Evolutionary conservation across 1,284 basidiomycete species (phyloP).

Genomic region (Malassezia slooffiae): DNA sequence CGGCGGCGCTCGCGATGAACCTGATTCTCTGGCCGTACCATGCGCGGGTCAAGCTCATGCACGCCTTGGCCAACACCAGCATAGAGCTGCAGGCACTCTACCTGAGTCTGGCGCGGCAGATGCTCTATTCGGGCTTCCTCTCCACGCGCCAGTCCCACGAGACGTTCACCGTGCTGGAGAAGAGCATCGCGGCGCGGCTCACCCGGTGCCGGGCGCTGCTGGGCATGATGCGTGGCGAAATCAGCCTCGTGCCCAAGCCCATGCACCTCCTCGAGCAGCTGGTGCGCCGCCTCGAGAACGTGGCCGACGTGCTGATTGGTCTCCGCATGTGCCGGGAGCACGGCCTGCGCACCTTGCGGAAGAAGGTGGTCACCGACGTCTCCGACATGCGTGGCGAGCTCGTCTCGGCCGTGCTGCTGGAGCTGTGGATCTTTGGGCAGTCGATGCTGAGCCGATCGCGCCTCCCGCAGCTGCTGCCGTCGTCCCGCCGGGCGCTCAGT

Average conservation of each 20-base stretch:
- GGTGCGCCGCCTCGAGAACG: constrained; percentile 46
- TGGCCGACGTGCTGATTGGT: constrained; percentile 48
- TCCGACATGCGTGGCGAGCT: constrained; percentile 49
- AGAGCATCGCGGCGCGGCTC: constrained; percentile 42
- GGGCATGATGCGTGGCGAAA: constrained; percentile 41
- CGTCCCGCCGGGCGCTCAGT: constrained; percentile 44
- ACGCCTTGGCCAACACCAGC: constrained; percentile 19
- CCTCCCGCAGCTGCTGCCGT: constrained; percentile 50
- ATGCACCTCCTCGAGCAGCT: constrained; percentile 47
- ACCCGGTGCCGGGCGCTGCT: constrained; percentile 47
- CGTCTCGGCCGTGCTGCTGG: constrained; percentile 48
- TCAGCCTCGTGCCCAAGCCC: constrained; percentile 50
- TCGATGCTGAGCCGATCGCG: constrained; percentile 49
- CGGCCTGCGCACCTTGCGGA: constrained; percentile 37
- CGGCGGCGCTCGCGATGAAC: constrained; percentile 35
- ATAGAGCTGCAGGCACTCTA: constrained; percentile 30
- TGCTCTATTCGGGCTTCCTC: constrained; percentile 23
- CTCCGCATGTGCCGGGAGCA: constrained; percentile 48
- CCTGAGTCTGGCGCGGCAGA: constrained; percentile 33
- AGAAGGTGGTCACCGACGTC: constrained; percentile 49
- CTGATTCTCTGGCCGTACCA: constrained; percentile 37
- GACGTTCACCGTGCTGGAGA: constrained; percentile 27
- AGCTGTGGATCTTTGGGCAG: constrained; percentile 49
- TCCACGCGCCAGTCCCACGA: constrained; percentile 16
- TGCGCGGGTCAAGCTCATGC: constrained; percentile 29